Base-by-base conservation (phyloP, 371 early-diverging fungal species). In the Rhizopus stolonifer region DNA sequence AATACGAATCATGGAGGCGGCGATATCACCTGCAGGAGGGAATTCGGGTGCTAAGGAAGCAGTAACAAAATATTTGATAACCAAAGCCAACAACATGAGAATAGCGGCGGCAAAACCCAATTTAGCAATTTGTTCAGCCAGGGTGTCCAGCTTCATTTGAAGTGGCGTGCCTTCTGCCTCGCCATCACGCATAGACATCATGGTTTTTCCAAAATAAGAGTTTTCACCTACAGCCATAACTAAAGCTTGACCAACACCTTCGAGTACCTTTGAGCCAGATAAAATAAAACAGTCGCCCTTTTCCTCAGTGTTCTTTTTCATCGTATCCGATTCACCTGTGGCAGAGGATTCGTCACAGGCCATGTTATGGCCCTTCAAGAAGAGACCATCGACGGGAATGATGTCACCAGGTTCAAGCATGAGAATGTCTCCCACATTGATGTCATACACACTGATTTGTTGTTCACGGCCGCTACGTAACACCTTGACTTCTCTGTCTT, bases 371-470 rank as follows among this genome's bases (percentile, higher is more conserved):
- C 93, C 93, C 40, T 69, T 61, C 19, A 94, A 64, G 46, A 81
- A 83, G 51, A 97, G 72, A 55, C 92, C 93, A 65, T 98, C 98
- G 14, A 86, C 96, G 0, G 90, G 81, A 42, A 96, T 72, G 34
- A 96, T 88, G 60, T 96, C 97, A 49, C 98, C 98, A n/a, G 95
- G 92, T 66, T 98, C 96, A 33, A 98, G 76, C 44, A 86, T 60
- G 53, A 96, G 65, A 42, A 98, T 76, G 64, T 97, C 97, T 40
- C 96, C 95, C 15, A 96, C 90, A 56, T 88, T 82, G 36, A 93
- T 47, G 48, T 93, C 90, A 68, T 87, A 89, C 40, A 95, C 90
- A 40, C 90, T 90, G 54, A 93, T 73, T 58, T 91, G 85, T 22
- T 84, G 71, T 64, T 92, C 89, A 32, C 83, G 77, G 50, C 94